Base-by-base conservation (phyloP, 768 basidiomycete genomes). In the Pleurotus tuoliensis region DNA sequence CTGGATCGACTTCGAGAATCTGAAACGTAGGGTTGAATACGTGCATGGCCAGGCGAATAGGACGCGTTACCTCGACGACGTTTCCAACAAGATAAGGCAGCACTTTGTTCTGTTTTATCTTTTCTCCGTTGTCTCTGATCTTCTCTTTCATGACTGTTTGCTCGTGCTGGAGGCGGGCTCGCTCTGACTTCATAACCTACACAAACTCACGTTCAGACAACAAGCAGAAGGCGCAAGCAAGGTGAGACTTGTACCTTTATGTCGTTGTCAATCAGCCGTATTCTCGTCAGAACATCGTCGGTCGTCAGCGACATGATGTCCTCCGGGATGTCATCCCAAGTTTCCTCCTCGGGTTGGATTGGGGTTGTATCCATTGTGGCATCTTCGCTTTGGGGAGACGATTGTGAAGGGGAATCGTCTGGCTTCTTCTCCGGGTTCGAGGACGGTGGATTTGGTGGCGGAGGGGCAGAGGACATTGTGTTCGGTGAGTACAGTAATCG, bases 51-150 rank as follows among this genome's bases (percentile, higher is more conserved):
- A 34, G 3, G 30, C 11, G 8, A 11, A 34, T 9, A 34, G 30
- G 11, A 34, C 9, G 30, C 67, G 82, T 56, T 64, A 95, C 94
- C 83, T 98, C 97, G 15, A 99, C 94, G 37, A 99, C 92, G 66
- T 98, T 97, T 13, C 90, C 94, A 38, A 99, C 97, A 53, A 99
- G 85, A 73, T 99, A 99, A 5, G 97, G 97, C 43, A 99, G 76
- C 11, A 97, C 94, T 73, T 98, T 98, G 74, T 99, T 98, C 82
- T 99, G 96, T 73, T 97, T 97, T 62, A 99, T 92, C 76, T 98
- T 98, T 74, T 97, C 94, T 46, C 89, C 88, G 61, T 98, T 99
- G 68, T 99, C 97, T 53, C 92, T 86, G 67, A 99, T 97, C 81
- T 96, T 97, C 79, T 98, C 95, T 69, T 92, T 90, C 97, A 99